These are phyloP conservation scores for Sporothrix brasiliensis DNA, from an alignment of 2,329 filamentous ascomycete species.

Conservation along the genomic window DNA sequence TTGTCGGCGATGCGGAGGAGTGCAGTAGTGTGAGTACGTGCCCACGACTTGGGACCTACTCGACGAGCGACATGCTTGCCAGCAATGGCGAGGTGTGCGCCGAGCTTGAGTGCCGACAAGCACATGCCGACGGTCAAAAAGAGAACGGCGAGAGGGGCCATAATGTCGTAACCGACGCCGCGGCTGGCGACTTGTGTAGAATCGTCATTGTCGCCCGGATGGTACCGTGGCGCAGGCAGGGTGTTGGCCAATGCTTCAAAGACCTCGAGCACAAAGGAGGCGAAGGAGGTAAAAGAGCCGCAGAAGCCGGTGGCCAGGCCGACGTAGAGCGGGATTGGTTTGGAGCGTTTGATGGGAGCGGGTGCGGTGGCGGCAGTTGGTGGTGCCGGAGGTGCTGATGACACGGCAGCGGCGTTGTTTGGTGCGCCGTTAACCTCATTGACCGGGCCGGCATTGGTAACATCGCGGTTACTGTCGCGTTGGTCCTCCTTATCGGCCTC, in stretches of 20 bases:
- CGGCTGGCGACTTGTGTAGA: conserved; percentile 51
- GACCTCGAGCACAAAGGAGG: conserved; percentile 66
- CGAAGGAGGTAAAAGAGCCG: conserved; percentile 71
- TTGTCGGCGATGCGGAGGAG: conserved; percentile 65
- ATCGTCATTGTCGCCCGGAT: conserved; percentile 50
- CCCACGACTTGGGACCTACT: conserved; percentile 47
- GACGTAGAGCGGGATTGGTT: conserved; percentile 71
- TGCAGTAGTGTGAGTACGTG: not conserved
- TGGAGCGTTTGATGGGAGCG: not conserved
- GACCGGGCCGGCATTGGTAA: conserved; percentile 46
- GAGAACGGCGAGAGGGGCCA: conserved; percentile 77
- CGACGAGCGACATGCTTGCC: conserved; percentile 62
- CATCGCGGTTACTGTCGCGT: not conserved
- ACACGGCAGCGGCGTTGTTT: not conserved
- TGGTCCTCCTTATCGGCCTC: conserved; percentile 34
- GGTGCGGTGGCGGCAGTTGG: not conserved
- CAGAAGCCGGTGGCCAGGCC: conserved; percentile 73
- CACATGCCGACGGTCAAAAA: conserved; percentile 72
- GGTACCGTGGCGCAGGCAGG: conserved; percentile 6
- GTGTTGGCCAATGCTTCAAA: conserved; percentile 73
- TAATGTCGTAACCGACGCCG: conserved; percentile 77
- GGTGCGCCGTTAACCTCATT: not conserved
- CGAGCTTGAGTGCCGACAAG: conserved; percentile 68
- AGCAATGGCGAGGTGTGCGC: conserved; percentile 72
- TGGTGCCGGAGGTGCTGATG: not conserved